Conservation (phyloP, 2,329 filamentous ascomycete genomes). For the Alternaria panax region DNA sequence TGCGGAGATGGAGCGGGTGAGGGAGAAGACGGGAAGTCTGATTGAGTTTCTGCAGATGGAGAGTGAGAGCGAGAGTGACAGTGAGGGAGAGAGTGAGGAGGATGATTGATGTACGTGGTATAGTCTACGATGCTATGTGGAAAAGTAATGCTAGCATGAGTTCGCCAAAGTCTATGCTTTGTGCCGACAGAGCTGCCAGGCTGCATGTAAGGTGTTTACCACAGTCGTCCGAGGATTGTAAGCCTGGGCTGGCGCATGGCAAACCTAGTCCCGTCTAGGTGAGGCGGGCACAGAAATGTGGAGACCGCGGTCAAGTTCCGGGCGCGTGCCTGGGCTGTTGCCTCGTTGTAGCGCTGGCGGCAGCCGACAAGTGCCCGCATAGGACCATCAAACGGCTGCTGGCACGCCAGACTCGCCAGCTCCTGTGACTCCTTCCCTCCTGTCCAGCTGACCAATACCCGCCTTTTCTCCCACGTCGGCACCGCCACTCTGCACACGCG, state of each 20-base stretch:
- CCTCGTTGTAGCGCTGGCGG: conserved; percentile 11
- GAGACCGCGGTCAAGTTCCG: conserved; percentile 10
- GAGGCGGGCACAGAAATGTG: conserved; percentile 4
- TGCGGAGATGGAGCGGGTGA: conserved; percentile 73
- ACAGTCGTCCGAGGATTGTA: too few relatives aligned
- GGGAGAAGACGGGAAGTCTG: conserved; percentile 76
- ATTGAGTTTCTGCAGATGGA: conserved; percentile 83
- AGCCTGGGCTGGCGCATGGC: too few relatives aligned
- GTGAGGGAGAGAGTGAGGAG: conserved; percentile 68
- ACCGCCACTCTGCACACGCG: conserved; percentile 10
- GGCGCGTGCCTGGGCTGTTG: conserved; percentile 5
- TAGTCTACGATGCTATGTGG: not conserved
- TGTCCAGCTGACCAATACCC: conserved; percentile 16
- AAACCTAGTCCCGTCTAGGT: not conserved
- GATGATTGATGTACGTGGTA: conserved; percentile 34
- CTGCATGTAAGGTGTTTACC: too few relatives aligned
- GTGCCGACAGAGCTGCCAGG: not conserved
- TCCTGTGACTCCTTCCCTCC: conserved; percentile 3
- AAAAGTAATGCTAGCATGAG: conserved; percentile 2
- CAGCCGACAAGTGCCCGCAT: conserved; percentile 13
- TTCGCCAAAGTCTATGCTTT: not conserved
- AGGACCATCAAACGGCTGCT: conserved; percentile 7
- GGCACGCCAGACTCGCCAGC: conserved; percentile 1
- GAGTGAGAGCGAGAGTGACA: conserved; percentile 71
- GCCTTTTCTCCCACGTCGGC: conserved; percentile 3